phyloP scores from a whole-genome alignment of 2,329 filamentous ascomycete genomes.

The Aspergillus carbonarius region DNA sequence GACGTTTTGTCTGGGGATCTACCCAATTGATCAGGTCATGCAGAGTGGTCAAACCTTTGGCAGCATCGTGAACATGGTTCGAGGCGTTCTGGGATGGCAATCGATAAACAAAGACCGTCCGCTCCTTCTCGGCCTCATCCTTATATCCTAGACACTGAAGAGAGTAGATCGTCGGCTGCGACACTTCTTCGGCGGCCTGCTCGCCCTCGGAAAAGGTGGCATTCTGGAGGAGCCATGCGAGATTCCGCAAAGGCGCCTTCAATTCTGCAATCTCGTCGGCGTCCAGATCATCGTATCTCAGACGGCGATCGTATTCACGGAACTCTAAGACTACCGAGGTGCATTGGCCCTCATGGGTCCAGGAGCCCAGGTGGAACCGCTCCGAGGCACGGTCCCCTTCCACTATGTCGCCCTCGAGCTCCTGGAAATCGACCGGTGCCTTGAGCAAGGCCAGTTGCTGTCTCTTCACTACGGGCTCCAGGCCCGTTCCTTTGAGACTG shows the following conservation, averaged over 20 bases:
- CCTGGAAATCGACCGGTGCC: conserved; percentile 21
- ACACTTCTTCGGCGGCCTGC: conserved; percentile 1
- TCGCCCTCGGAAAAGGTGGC: conserved; percentile 20
- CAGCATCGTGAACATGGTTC: neutral
- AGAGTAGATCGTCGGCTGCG: conserved; percentile 30
- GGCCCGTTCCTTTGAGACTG: conserved; percentile 23
- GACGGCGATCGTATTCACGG: conserved; percentile 25
- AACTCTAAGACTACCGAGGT: conserved; percentile 27
- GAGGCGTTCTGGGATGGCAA: conserved; percentile 14
- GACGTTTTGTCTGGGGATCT: conserved; percentile 17
- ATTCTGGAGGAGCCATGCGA: conserved; percentile 31
- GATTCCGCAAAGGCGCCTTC: conserved; percentile 26
- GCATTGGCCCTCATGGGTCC: conserved; percentile 10
- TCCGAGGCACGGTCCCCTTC: conserved; percentile 20
- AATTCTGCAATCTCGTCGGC: conserved; percentile 23
- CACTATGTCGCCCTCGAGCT: conserved; percentile 21
- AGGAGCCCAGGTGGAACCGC: conserved; percentile 23
- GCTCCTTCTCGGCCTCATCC: conserved; percentile 25
- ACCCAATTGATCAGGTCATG: conserved; percentile 23
- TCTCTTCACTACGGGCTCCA: conserved; percentile 26
- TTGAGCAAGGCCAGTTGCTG: conserved; percentile 21
- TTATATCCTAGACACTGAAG: conserved; percentile 29
- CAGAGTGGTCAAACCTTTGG: conserved; percentile 13
- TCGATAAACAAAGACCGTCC: conserved; percentile 26
- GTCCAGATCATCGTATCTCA: conserved; percentile 25